Evolutionary conservation across 1,284 basidiomycete genomes (phyloP).

Genomic region (Clitocybe nebularis): DNA sequence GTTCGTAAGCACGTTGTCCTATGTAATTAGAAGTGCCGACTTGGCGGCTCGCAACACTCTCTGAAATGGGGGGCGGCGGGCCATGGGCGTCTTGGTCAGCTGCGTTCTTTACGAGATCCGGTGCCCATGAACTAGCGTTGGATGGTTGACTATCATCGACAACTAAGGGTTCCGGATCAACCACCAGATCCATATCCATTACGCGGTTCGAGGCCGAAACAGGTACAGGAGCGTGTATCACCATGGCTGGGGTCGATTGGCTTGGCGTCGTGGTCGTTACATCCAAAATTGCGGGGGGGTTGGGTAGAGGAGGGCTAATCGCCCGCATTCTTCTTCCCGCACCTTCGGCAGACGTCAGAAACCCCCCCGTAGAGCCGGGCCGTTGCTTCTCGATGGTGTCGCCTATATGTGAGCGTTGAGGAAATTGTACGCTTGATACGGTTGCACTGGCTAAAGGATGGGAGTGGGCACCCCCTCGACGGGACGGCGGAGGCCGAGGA

Average conservation of each 20-base stretch:
- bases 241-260: constrained; percentile 10
- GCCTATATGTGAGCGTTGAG: constrained; percentile 13
- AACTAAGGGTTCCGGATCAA: constrained; percentile 11
- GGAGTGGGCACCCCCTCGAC: constrained; percentile 32
- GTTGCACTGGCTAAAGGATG: constrained; percentile 7
- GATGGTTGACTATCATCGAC: neutral
- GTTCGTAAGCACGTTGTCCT: constrained; percentile 1
- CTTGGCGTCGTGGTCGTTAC: constrained; percentile 10
- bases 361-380: constrained; percentile 4
- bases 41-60: neutral
- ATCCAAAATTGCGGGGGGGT: constrained; percentile 9
- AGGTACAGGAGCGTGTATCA: constrained; percentile 23
- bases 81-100: neutral
- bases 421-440: constrained; percentile 19
- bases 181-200: constrained; percentile 15
- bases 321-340: constrained; percentile 11
- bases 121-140: neutral
- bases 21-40: neutral
- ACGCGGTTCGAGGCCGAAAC: constrained; percentile 13
- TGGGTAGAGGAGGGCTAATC: constrained; percentile 12
- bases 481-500: constrained; percentile 27
- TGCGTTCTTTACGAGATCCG: neutral
- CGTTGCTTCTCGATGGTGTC: constrained; percentile 13
- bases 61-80: neutral
- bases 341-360: neutral